Evolutionary conservation across 768 basidiomycete genomes (phyloP).

Genomic region (Cubamyces lactineus): DNA sequence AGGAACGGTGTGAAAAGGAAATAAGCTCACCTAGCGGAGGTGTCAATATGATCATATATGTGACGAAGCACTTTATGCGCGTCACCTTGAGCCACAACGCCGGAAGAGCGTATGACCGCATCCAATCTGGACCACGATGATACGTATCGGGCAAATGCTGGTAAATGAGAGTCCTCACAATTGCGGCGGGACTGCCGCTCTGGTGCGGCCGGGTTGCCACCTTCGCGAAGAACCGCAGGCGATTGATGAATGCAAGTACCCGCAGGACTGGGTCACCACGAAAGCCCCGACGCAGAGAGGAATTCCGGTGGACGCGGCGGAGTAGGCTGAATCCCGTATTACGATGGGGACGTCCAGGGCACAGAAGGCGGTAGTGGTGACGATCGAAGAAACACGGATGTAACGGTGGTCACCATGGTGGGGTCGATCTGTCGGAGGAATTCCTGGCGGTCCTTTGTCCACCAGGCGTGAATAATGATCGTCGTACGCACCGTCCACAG

Average conservation of each 20-base stretch:
- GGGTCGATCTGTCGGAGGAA: background rate
- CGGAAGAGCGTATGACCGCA: conserved; percentile 11
- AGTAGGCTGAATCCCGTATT: too few species aligned
- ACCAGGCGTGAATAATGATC: background rate
- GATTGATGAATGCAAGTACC: too few species aligned
- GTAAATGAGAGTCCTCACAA: background rate
- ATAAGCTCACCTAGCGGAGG: background rate
- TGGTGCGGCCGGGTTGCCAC: background rate
- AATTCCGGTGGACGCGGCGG: too few species aligned
- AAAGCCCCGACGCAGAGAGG: too few species aligned
- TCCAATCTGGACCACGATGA: background rate
- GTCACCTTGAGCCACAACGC: conserved; percentile 7
- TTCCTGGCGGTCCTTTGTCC: too few species aligned
- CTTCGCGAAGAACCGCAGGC: background rate
- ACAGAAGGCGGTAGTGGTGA: background rate
- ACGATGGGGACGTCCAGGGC: background rate
- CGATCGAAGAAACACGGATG: background rate
- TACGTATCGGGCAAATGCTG: background rate
- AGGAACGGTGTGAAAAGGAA: background rate
- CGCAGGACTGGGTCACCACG: too few species aligned
- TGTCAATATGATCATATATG: conserved; percentile 19
- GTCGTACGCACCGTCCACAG: conserved; percentile 1
- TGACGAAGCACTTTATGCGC: conserved; percentile 6
- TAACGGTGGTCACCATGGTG: background rate
- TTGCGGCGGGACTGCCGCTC: background rate